A percentile compares a stretch with the other conserved stretches of the same genome.
These are phyloP conservation scores for Gaeumannomyces tritici DNA, from an alignment of 2,329 filamentous ascomycete species.

Conservation along the genomic window DNA sequence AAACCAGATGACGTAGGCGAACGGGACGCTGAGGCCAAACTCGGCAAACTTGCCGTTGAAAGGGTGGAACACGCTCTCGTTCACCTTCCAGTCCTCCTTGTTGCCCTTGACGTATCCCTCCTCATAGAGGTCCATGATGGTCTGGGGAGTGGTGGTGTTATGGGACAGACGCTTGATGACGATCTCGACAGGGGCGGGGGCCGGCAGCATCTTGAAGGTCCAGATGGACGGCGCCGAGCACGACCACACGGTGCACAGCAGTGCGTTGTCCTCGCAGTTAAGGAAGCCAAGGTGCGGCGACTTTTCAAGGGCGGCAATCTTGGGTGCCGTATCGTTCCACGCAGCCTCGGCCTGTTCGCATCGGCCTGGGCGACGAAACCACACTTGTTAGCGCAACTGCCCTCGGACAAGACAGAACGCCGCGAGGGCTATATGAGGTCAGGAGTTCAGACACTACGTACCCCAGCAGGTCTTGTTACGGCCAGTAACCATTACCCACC, in stretches of 20 bases:
- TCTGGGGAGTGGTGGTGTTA: constrained; percentile 55
- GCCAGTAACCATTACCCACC: constrained; percentile 66
- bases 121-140: constrained; percentile 50
- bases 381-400: background rate
- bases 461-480: constrained; percentile 70
- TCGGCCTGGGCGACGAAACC: background rate
- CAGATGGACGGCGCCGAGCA: constrained; percentile 55
- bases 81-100: constrained; percentile 27
- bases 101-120: constrained; percentile 34
- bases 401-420: background rate
- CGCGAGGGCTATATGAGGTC: background rate
- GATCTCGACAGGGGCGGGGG: constrained; percentile 53
- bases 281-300: constrained; percentile 59
- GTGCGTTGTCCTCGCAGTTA: constrained; percentile 65
- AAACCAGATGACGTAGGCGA: constrained; percentile 59
- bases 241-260: constrained; percentile 69
- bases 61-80: constrained; percentile 65
- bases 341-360: constrained; percentile 45
- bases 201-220: constrained; percentile 57
- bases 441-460: constrained; percentile 21
- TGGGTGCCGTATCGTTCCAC: constrained; percentile 54
- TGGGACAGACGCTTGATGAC: constrained; percentile 59
- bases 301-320: constrained; percentile 50
- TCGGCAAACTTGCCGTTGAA: constrained; percentile 60
- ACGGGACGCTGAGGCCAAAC: constrained; percentile 50